Evolutionary conservation across 2,329 filamentous ascomycete genomes (phyloP), one percentile per base, ranked within the genome.

Genomic region (Cladophialophora psammophila): DNA sequence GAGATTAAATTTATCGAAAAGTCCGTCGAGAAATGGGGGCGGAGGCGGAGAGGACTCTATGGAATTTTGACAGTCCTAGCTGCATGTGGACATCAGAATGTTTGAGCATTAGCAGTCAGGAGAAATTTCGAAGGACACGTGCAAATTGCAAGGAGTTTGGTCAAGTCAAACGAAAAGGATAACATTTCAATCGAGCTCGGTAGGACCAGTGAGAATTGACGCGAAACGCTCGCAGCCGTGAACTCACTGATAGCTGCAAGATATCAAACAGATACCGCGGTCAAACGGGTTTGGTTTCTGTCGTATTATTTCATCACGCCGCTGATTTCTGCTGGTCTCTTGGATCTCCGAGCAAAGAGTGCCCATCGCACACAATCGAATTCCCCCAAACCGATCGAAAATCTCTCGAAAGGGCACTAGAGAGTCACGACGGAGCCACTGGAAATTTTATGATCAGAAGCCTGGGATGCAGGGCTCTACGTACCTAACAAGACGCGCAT

Each of bases 1-100:
- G 15, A 62, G 69, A 32, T 55, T 71, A 53, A 69, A 70, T 60
- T 34, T 70, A 18, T 70, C 68, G 10, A 61, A 61, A 35, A n/a
- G 26, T 40, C 53, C 59, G 34, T 40, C 42, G 18, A 61, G 59
- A 40, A 61, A 26, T 26, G 50, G 26, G 15, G 50, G 58, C 6
- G 31, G 45, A 18, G 36, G 3, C 15, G 50, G 26, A 31, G 60
- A 55, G 12, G 63, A 68, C 20, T 45, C 54, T 8, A 68, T 68
- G 66, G 66, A 65, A 12, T 63, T 66, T 45, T 63, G 18, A 31
- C 10, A 5, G 3, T 26, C 15, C 4, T 18, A 12, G 18, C 18
- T 8, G 9, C 45, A 50, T 42, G 15, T 42, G 13, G n/a, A 13
- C 40, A 5, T 13, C 20, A 26, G n/a, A 50, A 50, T 3, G 45